A percentile compares a stretch with the other conserved stretches of the same genome.
These are phyloP conservation scores for Myrmaecium sp. DNA, from an alignment of 2,329 filamentous ascomycete genomes.

Conservation along the genomic window DNA sequence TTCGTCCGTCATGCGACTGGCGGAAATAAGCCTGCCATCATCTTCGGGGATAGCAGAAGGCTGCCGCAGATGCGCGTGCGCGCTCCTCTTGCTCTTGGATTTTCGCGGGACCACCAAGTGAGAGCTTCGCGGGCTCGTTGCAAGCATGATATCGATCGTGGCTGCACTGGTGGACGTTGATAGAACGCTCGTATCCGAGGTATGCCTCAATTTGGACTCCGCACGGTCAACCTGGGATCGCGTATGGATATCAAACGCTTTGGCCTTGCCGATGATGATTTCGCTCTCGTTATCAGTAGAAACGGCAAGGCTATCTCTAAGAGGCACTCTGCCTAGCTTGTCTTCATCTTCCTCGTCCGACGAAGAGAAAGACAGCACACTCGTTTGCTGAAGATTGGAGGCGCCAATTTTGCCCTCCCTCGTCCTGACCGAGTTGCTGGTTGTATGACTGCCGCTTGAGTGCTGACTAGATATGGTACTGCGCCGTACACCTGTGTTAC, in stretches of 20 bases:
- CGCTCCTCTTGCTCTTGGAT: slow-evolving; percentile 10
- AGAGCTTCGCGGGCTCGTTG: slow-evolving; percentile 11
- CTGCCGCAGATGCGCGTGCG: slow-evolving; percentile 18
- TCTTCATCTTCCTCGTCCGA: slow-evolving; percentile 18
- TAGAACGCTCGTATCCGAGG: slow-evolving; percentile 15
- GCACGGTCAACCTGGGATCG: slow-evolving; percentile 3
- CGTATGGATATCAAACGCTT: slow-evolving; percentile 18
- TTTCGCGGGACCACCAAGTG: too few relatives aligned
- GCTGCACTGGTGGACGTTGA: slow-evolving; percentile 19
- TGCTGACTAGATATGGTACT: too few relatives aligned
- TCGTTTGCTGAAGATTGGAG: slow-evolving; percentile 19
- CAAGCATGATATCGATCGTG: slow-evolving; percentile 23
- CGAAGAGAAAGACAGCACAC: slow-evolving; percentile 22
- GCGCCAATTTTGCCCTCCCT: slow-evolving; percentile 17
- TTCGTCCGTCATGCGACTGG: slow-evolving; percentile 3
- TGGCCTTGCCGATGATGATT: slow-evolving; percentile 19
- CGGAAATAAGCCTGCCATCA: slow-evolving; percentile 7
- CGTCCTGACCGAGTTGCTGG: slow-evolving; percentile 11
- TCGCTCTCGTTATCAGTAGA: slow-evolving; percentile 15
- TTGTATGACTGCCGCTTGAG: slow-evolving; percentile 1
- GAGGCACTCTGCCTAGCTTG: slow-evolving; percentile 3
- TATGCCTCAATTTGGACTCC: too few relatives aligned
- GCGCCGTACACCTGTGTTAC: too few relatives aligned
- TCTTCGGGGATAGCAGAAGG: slow-evolving; percentile 22
- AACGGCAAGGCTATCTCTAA: slow-evolving; percentile 13